Conservation (phyloP, 768 basidiomycete species). For the Cyathus striatus region DNA sequence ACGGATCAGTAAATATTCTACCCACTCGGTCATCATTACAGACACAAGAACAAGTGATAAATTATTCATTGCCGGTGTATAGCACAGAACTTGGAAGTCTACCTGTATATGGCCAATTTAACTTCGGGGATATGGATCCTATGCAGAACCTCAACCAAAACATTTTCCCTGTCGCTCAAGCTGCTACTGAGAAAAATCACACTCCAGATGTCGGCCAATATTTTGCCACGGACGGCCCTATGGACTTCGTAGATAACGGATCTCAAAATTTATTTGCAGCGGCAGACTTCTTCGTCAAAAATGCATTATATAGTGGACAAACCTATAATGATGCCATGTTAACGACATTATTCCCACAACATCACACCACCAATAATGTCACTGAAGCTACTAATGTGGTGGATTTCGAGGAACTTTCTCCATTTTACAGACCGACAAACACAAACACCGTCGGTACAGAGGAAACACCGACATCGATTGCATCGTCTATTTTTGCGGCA, state of each 20-base stretch:
- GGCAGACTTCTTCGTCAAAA: constrained; percentile 5
- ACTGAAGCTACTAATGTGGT: neutral
- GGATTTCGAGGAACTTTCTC: neutral
- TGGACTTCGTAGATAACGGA: neutral
- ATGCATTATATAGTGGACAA: constrained; percentile 6
- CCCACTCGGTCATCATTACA: too few relatives aligned
- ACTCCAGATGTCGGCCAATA: constrained; percentile 4
- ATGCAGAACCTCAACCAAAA: constrained; percentile 2
- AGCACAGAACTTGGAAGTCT: constrained; percentile 53
- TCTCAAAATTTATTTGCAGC: neutral
- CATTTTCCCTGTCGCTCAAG: neutral
- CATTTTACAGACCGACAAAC: too few relatives aligned
- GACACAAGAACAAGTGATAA: constrained; percentile 4
- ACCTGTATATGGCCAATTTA: constrained; percentile 41
- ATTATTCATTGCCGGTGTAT: constrained; percentile 46
- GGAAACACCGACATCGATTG: too few relatives aligned
- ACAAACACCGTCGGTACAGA: too few relatives aligned
- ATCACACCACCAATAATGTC: neutral
- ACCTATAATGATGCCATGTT: neutral
- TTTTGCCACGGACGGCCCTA: constrained; percentile 2
- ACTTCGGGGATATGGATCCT: constrained; percentile 22
- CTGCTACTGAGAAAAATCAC: too few relatives aligned
- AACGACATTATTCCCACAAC: neutral
- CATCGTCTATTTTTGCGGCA: too few relatives aligned
- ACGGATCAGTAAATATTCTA: constrained; percentile 16